These are phyloP conservation scores for Phytophthora pisi DNA, from an alignment of 352 stramenopile species.

Conservation along the genomic window DNA sequence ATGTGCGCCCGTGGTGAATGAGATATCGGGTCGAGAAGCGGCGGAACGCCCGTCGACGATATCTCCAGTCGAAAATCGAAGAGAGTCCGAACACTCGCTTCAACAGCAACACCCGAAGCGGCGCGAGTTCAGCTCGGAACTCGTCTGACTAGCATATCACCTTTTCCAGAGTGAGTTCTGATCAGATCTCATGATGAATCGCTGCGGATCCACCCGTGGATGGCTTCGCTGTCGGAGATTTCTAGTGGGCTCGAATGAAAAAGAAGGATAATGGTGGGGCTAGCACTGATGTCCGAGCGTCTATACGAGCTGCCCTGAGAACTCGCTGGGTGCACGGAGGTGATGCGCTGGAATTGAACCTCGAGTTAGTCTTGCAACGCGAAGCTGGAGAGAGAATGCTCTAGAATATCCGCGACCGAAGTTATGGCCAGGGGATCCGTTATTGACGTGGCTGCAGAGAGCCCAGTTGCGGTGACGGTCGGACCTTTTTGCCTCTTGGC, in stretches of 20 bases:
- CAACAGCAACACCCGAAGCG: slow-evolving; percentile 5
- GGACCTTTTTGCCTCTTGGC: slow-evolving; percentile 4
- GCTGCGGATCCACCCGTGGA: slow-evolving; percentile 1
- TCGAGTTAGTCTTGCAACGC: neutral
- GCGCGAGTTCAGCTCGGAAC: slow-evolving; percentile 3
- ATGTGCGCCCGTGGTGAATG: slow-evolving; percentile 25
- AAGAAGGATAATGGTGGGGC: slow-evolving; percentile 1
- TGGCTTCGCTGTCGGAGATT: slow-evolving; percentile 1
- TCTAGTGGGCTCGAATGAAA: neutral
- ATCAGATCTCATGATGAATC: slow-evolving; percentile 6
- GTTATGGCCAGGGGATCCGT: slow-evolving; percentile 1
- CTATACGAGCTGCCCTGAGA: neutral
- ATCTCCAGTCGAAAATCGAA: slow-evolving; percentile 35
- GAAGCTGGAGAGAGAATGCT: slow-evolving; percentile 4
- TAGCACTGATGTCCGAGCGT: neutral
- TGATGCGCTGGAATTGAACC: neutral
- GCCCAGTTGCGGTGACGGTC: slow-evolving; percentile 7
- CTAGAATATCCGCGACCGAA: slow-evolving; percentile 3
- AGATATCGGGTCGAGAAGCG: slow-evolving; percentile 16
- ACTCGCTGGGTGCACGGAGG: slow-evolving; percentile 1
- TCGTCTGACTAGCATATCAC: slow-evolving; percentile 14
- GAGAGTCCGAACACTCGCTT: neutral
- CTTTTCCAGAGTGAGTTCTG: slow-evolving; percentile 10
- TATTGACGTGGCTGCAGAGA: slow-evolving; percentile 26
- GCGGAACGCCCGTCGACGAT: slow-evolving; percentile 10